Evolutionary conservation across 176 grass and related monocot genomes (phyloP), one percentile per base, ranked within the genome.

Genomic region (Pontederia paniculata): DNA sequence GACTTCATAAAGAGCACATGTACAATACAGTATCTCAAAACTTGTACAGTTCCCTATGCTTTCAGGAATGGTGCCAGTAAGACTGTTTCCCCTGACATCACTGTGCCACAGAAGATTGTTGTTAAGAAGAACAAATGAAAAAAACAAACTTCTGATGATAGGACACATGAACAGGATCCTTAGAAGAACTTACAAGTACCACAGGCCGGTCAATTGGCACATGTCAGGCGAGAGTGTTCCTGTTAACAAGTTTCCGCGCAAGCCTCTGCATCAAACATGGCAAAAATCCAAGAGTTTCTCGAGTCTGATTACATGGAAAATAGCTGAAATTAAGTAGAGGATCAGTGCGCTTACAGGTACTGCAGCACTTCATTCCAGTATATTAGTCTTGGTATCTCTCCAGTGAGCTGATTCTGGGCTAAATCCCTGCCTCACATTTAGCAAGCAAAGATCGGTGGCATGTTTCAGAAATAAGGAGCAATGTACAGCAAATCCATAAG

Each of bases 291-390:
- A 57, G 31, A 47, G 43, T 7, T 47, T 62, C 17, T 45, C 9
- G 11, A 20, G 0, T 1, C 10, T 45, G 28, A 2, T 2, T 2
- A 37, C 28, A 31, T 31, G 25, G 25, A 31, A 31, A 5, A 31
- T 31, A 46, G 17, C 0, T 37, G 28, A 48, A 67, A 19, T 46
- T n/a, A n/a, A n/a, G n/a, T 10, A 2, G 74, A 73, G 49, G 28
- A 28, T 42, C 6, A 0, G 43, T 48, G 53, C 59, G 55, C 74
- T 79, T 67, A 98, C 94, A 98, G 68, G 70, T 91, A 98, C 58
- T 98, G 94, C 16, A 98, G 66, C 52, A 98, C 94, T 84, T 98
- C 94, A 69, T 98, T 98, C 94, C 94, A 98, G 54, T 91, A 91
- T 21, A 91, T 84, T 53, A 98, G 87, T 62, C 83, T 69, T 7